Evolutionary conservation across 2,329 filamentous ascomycete species (phyloP).

Genomic region (Curvularia spicifera): DNA sequence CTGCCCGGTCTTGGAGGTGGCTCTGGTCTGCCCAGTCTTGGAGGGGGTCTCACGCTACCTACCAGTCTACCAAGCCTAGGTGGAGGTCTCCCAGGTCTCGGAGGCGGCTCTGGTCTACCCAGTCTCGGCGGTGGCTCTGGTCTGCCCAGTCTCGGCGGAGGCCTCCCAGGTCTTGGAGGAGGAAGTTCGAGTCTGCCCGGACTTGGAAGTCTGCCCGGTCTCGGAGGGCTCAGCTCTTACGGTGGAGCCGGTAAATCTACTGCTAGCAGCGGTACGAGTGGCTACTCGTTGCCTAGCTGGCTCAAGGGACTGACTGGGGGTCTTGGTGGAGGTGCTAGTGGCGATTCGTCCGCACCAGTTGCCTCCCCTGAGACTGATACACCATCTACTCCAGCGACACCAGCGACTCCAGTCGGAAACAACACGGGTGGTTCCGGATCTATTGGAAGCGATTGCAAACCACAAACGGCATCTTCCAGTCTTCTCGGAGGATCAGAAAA

Average conservation of each 20-base stretch:
- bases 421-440: slow-evolving; percentile 16
- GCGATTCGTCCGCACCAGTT: background rate
- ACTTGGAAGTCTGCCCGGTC: background rate
- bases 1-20: background rate
- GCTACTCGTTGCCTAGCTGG: background rate
- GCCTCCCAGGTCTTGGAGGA: slow-evolving; percentile 1
- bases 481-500: slow-evolving; percentile 45
- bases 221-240: background rate
- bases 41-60: background rate
- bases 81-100: background rate
- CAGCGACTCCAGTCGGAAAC: background rate
- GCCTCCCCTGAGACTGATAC: background rate
- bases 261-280: background rate
- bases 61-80: background rate
- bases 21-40: background rate
- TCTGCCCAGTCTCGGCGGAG: background rate
- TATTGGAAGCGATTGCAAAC: slow-evolving; percentile 32
- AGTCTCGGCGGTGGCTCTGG: background rate
- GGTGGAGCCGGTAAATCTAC: background rate
- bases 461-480: slow-evolving; percentile 24
- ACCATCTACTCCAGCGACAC: slow-evolving; percentile 1
- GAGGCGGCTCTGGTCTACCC: background rate
- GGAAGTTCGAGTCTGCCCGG: slow-evolving; percentile 4
- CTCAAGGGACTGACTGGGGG: slow-evolving; percentile 5
- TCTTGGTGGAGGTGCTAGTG: slow-evolving; percentile 6